A percentile compares a stretch with the other conserved stretches of the same genome.
phyloP scores from a whole-genome alignment of 495 filamentous ascomycete species.

The Daldinia grandis region DNA sequence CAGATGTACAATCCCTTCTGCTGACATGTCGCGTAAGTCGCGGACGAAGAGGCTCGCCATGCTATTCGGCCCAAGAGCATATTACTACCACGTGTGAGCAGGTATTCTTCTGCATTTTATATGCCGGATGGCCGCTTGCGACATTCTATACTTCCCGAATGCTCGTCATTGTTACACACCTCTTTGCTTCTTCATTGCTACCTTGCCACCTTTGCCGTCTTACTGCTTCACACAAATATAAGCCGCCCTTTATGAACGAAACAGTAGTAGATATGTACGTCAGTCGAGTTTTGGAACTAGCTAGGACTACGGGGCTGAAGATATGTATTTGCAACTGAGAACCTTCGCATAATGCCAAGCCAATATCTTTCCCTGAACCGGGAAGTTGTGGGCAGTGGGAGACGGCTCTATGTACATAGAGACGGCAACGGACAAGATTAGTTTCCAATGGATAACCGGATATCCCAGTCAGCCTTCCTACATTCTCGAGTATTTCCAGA shows the following conservation, averaged over 20 bases:
- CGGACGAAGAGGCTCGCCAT: not conserved
- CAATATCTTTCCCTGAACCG: not conserved
- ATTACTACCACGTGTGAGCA: slow-evolving; percentile 28
- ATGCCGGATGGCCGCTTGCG: slow-evolving; percentile 1
- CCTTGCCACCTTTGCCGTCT: not conserved
- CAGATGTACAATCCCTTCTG: not conserved
- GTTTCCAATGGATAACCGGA: slow-evolving; percentile 2
- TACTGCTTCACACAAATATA: not conserved
- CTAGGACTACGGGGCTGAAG: not conserved
- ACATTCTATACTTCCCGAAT: slow-evolving; percentile 3
- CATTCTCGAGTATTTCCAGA: not conserved
- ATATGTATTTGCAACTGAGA: not conserved
- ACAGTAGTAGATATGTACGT: not conserved
- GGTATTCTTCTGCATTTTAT: slow-evolving; percentile 17
- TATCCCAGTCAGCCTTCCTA: not conserved
- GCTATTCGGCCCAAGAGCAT: slow-evolving; percentile 5
- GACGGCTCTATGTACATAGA: not conserved
- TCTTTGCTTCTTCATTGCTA: slow-evolving; percentile 4
- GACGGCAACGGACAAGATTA: not conserved
- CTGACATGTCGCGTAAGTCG: not conserved
- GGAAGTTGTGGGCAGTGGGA: not conserved
- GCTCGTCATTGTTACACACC: slow-evolving; percentile 12
- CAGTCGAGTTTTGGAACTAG: not conserved
- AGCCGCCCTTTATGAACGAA: not conserved
- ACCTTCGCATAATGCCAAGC: not conserved